Conservation (phyloP, 257 asterid genomes). For the Solanum verrucosum region DNA sequence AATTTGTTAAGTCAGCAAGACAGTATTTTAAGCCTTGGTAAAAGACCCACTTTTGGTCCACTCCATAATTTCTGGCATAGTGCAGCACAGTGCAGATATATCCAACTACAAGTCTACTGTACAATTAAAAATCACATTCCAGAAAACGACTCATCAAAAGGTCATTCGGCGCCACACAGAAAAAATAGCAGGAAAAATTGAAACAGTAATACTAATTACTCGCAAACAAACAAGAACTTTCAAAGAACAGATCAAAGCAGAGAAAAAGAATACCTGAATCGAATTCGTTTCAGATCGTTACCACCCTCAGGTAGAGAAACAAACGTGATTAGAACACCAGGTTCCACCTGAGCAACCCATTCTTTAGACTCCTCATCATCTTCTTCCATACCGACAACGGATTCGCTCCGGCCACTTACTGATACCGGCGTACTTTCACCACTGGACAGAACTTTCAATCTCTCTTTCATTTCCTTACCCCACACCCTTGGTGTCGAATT, state of each 20-base stretch:
- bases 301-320: slow-evolving; percentile 82
- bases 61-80: slow-evolving; percentile 51
- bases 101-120: slow-evolving; percentile 33
- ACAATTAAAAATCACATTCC: slow-evolving; percentile 16
- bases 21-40: slow-evolving; percentile 22
- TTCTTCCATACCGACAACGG: slow-evolving; percentile 58
- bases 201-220: slow-evolving; percentile 24
- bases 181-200: slow-evolving; percentile 13
- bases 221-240: slow-evolving; percentile 35
- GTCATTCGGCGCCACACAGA: background rate
- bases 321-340: slow-evolving; percentile 88
- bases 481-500: slow-evolving; percentile 44
- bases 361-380: slow-evolving; percentile 65
- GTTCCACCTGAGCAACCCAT: slow-evolving; percentile 99
- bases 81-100: slow-evolving; percentile 40
- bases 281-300: slow-evolving; percentile 82
- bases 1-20: slow-evolving; percentile 32
- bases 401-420: slow-evolving; percentile 71
- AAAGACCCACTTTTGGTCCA: slow-evolving; percentile 56
- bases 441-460: slow-evolving; percentile 63
- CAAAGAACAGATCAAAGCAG: slow-evolving; percentile 1
- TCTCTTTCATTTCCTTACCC: slow-evolving; percentile 59
- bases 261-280: slow-evolving; percentile 55
- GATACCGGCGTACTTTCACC: slow-evolving; percentile 91
- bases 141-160: slow-evolving; percentile 30